phyloP scores from a whole-genome alignment of 371 early-diverging fungal species.

The Mortierella sp. region DNA sequence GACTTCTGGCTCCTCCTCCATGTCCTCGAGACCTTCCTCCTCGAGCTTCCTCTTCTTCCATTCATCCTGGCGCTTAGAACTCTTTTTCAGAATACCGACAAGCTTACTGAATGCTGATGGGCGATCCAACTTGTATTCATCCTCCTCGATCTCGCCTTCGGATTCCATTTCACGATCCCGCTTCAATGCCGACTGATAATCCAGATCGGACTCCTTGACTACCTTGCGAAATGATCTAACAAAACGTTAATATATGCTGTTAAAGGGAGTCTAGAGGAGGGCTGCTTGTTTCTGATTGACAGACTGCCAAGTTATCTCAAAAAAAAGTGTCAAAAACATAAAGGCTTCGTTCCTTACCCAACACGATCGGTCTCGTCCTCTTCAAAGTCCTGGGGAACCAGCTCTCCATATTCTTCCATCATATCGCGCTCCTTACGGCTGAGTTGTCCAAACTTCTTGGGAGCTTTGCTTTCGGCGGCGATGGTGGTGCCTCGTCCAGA shows the following conservation, averaged over 20 bases:
- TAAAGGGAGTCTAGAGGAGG: too few species aligned
- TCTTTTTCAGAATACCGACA: constrained; percentile 49
- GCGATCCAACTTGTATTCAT: constrained; percentile 48
- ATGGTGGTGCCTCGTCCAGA: constrained; percentile 45
- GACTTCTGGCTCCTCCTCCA: constrained; percentile 52
- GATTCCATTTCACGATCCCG: constrained; percentile 54
- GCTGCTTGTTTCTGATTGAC: too few species aligned
- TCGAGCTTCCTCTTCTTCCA: constrained; percentile 53
- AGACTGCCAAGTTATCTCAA: too few species aligned
- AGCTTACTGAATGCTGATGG: constrained; percentile 53
- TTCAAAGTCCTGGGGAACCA: constrained; percentile 72
- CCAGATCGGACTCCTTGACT: constrained; percentile 64
- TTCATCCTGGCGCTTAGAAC: constrained; percentile 45
- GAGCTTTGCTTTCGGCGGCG: constrained; percentile 28
- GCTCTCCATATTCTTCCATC: constrained; percentile 77
- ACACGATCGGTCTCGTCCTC: constrained; percentile 58
- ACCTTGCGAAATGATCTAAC: constrained; percentile 59
- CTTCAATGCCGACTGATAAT: constrained; percentile 61
- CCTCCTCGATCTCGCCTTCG: constrained; percentile 55
- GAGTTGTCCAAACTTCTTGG: constrained; percentile 61
- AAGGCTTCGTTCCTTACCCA: constrained; percentile 16
- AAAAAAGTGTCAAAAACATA: background rate
- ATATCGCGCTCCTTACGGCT: constrained; percentile 66
- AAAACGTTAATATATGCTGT: too few species aligned
- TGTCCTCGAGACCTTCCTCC: constrained; percentile 57